These are phyloP conservation scores for Diaporthe vexans DNA, from an alignment of 2,329 filamentous ascomycete species.

Conservation along the genomic window DNA sequence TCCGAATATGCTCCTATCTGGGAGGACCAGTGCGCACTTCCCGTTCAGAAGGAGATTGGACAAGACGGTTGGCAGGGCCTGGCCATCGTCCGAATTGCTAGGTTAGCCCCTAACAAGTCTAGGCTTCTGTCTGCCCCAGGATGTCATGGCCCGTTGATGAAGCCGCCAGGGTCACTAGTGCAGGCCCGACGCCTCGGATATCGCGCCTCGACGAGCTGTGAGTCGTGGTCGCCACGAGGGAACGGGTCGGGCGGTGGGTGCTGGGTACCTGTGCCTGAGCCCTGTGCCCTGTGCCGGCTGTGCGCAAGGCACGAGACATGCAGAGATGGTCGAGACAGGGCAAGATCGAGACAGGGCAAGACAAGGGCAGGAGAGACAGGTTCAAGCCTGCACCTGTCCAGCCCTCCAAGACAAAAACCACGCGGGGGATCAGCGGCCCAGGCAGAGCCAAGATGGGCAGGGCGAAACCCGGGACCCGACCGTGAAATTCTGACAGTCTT, in stretches of 20 bases:
- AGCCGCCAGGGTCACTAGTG: conserved; percentile 24
- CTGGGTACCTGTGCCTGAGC: neutral
- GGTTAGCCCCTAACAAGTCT: conserved; percentile 18
- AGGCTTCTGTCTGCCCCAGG: neutral
- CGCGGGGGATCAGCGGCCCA: conserved; percentile 26
- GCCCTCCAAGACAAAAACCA: conserved; percentile 21
- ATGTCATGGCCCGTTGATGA: conserved; percentile 25
- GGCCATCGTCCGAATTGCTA: conserved; percentile 13
- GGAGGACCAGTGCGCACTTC: neutral
- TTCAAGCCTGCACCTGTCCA: conserved; percentile 16
- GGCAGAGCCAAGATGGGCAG: conserved; percentile 18
- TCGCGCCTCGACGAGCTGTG: conserved; percentile 1
- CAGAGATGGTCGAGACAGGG: neutral
- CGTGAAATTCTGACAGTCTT: too few relatives aligned
- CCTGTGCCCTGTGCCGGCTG: neutral
- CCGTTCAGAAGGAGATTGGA: conserved; percentile 9
- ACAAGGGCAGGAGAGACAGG: conserved; percentile 13
- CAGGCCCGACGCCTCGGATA: conserved; percentile 16
- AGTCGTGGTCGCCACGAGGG: conserved; percentile 10
- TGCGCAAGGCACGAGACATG: conserved; percentile 10
- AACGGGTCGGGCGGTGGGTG: neutral
- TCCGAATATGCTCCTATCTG: conserved; percentile 20
- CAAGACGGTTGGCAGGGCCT: conserved; percentile 28
- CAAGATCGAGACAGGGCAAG: neutral
- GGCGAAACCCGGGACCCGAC: too few relatives aligned